A percentile compares a stretch with the other conserved stretches of the same genome.
phyloP scores from a whole-genome alignment of 495 filamentous ascomycete genomes.

The Trichocladium uniseriatum region DNA sequence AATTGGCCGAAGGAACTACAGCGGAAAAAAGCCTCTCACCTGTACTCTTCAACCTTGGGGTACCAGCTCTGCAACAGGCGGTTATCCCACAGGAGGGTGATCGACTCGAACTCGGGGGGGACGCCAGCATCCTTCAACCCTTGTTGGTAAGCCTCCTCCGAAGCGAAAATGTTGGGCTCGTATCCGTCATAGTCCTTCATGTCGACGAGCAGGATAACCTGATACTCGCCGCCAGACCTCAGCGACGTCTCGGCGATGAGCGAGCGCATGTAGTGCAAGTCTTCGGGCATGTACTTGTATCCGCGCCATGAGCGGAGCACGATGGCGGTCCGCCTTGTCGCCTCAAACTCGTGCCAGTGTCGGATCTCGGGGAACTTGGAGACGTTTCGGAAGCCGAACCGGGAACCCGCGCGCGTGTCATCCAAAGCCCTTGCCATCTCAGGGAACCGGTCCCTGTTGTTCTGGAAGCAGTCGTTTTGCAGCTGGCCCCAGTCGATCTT shows the following conservation, averaged over 20 bases:
- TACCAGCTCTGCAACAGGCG: slow-evolving; percentile 34
- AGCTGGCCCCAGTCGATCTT: slow-evolving; percentile 63
- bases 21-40: slow-evolving; percentile 11
- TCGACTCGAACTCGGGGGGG: slow-evolving; percentile 46
- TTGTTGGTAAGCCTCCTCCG: slow-evolving; percentile 39
- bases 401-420: slow-evolving; percentile 19
- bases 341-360: slow-evolving; percentile 26
- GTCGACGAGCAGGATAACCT: slow-evolving; percentile 50
- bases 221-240: slow-evolving; percentile 49
- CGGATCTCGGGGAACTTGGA: slow-evolving; percentile 18
- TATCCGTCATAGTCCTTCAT: slow-evolving; percentile 42
- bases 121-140: slow-evolving; percentile 40
- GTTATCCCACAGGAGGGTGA: slow-evolving; percentile 48
- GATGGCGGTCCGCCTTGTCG: slow-evolving; percentile 29
- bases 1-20: slow-evolving; percentile 9
- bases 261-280: slow-evolving; percentile 42
- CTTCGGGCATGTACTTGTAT: slow-evolving; percentile 33
- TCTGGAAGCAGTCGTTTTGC: slow-evolving; percentile 59
- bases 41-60: slow-evolving; percentile 27
- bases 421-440: slow-evolving; percentile 8
- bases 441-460: slow-evolving; percentile 57
- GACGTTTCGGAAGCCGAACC: slow-evolving; percentile 18
- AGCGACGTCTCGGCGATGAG: slow-evolving; percentile 47
- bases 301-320: slow-evolving; percentile 36
- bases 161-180: slow-evolving; percentile 41